Conservation (phyloP, 768 basidiomycete genomes). For the Suillus clintonianus region DNA sequence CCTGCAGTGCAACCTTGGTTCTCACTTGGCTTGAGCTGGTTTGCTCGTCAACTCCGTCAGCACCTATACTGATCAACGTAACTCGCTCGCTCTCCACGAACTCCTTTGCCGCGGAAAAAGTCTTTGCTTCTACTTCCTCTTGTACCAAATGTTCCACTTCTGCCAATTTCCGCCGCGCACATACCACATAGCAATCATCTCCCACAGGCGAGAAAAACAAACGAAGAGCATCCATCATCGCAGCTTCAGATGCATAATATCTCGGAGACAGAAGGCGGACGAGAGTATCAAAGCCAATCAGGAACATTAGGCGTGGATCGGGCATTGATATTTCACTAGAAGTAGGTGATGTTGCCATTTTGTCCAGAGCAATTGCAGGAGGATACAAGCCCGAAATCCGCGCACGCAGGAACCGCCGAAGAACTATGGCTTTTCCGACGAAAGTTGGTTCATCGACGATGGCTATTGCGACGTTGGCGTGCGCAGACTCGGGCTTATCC, state of each 20-base stretch:
- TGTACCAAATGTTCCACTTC: conserved; percentile 19
- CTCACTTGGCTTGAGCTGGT: conserved; percentile 74
- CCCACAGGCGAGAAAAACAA: conserved; percentile 58
- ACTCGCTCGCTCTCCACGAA: conserved; percentile 57
- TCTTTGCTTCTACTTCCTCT: conserved; percentile 30
- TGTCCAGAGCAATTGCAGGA: conserved; percentile 16
- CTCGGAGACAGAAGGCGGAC: conserved; percentile 73
- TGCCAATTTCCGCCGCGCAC: conserved; percentile 53
- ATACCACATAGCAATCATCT: conserved; percentile 65
- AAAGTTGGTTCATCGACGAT: conserved; percentile 89
- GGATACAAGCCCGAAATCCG: conserved; percentile 15
- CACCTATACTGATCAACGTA: conserved; percentile 60
- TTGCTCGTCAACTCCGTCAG: conserved; percentile 48
- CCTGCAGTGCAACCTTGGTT: conserved; percentile 13
- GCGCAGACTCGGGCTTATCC: neutral
- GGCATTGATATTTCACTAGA: conserved; percentile 8
- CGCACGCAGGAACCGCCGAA: conserved; percentile 52
- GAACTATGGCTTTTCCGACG: conserved; percentile 69
- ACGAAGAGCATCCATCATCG: conserved; percentile 58
- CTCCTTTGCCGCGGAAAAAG: conserved; percentile 40
- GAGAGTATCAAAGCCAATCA: conserved; percentile 85
- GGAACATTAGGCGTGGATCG: conserved; percentile 57
- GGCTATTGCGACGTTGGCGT: conserved; percentile 68
- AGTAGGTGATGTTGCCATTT: conserved; percentile 12
- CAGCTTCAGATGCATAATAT: conserved; percentile 60